Base-by-base conservation (phyloP, 495 filamentous ascomycete genomes). In the Penicillium bovifimosum region DNA sequence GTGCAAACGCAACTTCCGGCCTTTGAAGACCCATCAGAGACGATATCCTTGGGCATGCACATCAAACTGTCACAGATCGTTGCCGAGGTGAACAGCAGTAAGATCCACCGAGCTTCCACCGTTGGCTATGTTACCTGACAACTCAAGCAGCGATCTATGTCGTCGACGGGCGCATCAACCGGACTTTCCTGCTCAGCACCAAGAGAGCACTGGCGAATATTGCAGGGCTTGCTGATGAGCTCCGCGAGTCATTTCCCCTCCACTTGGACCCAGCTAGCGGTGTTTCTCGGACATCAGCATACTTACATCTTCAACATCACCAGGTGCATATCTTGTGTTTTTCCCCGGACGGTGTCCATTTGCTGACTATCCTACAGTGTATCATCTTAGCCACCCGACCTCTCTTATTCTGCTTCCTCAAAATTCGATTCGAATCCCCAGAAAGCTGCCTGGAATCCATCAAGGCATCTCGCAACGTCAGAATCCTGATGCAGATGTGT, bases 281-380 rank as follows among this genome's bases (percentile, higher is more conserved):
- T 4, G 61, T 73, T 9, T 74, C 69, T 10, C 49, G 72, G 39
- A 61, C 66, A 34, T 70, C 72, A 6, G 73, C 73, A 8, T 70
- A 73, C 55, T 63, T 76, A 16, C 68, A 75, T 54, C 65, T 76
- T 13, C 62, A 72, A 33, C 69, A 76, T 39, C 73, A 76, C 38
- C 71, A 73, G 51, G 68, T 71, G 46, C 14, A 50, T 16, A 14
- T n/a, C n/a, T 47, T 11, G 10, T 20, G 13, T n/a, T 1, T 34
- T 7, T n/a, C 5, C 1, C 1, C 0, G 8, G 38, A 5, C 3
- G 2, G 13, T 1, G 2, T 8, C 11, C 14, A 28, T 17, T 16
- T 16, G 13, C 14, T 41, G 13, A 40, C 10, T 31, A 5, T 14
- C 16, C 5, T 48, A 17, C 34, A 69, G 62, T 75, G 73, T 44